Evolutionary conservation across 1,284 basidiomycete species (phyloP).

Genomic region (Mycosarcoma mackinlayi): DNA sequence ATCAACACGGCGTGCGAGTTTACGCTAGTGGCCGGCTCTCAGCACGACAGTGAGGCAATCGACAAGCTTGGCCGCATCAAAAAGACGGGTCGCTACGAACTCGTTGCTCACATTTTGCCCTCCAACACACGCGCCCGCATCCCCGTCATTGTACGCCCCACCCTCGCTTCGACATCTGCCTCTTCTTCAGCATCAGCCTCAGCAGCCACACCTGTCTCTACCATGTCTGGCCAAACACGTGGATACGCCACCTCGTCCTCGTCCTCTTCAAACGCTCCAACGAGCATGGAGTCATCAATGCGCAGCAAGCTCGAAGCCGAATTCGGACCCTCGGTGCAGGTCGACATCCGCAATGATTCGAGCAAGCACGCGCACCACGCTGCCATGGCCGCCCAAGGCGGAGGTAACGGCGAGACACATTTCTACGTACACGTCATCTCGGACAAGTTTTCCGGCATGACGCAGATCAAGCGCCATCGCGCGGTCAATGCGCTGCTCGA

Average conservation of each 20-base stretch:
- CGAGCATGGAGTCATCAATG: constrained; percentile 54
- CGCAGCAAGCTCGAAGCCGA: constrained; percentile 46
- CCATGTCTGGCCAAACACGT: constrained; percentile 21
- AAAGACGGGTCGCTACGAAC: constrained; percentile 34
- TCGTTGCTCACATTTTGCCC: constrained; percentile 28
- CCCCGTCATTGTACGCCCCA: constrained; percentile 31
- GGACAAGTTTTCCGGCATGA: constrained; percentile 60
- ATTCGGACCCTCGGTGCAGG: constrained; percentile 43
- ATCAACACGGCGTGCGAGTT: constrained; percentile 47
- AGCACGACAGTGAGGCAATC: constrained; percentile 10
- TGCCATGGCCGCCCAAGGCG: constrained; percentile 66
- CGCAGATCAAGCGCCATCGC: constrained; percentile 63
- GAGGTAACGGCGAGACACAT: constrained; percentile 66
- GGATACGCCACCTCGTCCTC: constrained; percentile 34
- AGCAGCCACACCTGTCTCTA: neutral
- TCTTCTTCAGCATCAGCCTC: constrained; percentile 7
- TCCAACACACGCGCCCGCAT: constrained; percentile 36
- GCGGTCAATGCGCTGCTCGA: constrained; percentile 58
- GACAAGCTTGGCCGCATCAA: constrained; percentile 44
- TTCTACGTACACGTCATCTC: constrained; percentile 66
- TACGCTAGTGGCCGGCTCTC: constrained; percentile 2
- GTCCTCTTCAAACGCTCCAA: too few species aligned
- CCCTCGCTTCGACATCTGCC: constrained; percentile 6
- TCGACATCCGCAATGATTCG: constrained; percentile 61
- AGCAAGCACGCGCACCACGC: constrained; percentile 66